phyloP scores from a whole-genome alignment of 371 early-diverging fungal species.

The Rhizopus microsporus region DNA sequence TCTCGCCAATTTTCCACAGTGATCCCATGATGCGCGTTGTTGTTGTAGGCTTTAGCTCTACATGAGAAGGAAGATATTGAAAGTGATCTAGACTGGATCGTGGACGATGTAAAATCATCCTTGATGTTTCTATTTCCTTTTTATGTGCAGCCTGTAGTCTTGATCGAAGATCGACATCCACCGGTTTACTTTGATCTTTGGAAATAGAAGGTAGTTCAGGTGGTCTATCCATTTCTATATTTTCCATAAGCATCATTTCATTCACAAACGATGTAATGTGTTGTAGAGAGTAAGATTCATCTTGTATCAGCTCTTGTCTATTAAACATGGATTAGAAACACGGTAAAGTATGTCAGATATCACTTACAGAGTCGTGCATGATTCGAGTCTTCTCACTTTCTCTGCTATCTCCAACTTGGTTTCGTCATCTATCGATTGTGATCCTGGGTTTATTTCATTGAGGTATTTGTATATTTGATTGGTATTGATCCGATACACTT shows the following conservation, averaged over 20 bases:
- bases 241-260: too few species aligned
- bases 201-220: too few species aligned
- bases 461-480: neutral
- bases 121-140: constrained; percentile 9
- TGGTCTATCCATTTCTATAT: too few species aligned
- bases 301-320: too few species aligned
- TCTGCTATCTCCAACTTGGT: neutral
- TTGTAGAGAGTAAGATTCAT: too few species aligned
- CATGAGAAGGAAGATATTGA: constrained; percentile 10
- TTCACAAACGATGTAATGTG: too few species aligned
- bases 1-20: constrained; percentile 9
- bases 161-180: neutral
- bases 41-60: constrained; percentile 6
- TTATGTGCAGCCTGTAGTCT: constrained; percentile 14
- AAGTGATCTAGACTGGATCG: neutral
- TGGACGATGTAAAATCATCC: constrained; percentile 2
- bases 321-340: too few species aligned
- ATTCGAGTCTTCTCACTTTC: neutral
- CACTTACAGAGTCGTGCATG: constrained; percentile 9
- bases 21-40: constrained; percentile 8
- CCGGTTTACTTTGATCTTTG: too few species aligned
- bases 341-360: too few species aligned
- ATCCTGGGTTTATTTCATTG: neutral
- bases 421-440: neutral
- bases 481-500: too few species aligned